A percentile compares a stretch with the other conserved stretches of the same genome.
Evolutionary conservation across 768 basidiomycete genomes (phyloP).

Genomic region (Tulasnella sp.): DNA sequence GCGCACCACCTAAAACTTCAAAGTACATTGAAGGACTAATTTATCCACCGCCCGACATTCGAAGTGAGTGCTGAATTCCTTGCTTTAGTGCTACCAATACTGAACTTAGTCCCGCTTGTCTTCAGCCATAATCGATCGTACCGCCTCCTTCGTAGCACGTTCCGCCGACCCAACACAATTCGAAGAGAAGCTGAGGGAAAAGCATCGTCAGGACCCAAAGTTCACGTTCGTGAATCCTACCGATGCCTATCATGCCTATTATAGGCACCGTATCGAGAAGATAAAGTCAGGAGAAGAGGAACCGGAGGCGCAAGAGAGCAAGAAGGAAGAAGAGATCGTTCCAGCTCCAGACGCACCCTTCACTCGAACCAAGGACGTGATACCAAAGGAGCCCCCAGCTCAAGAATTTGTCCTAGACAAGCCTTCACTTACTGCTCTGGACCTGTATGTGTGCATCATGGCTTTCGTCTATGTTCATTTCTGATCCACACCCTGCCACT

Average conservation of each 20-base stretch:
- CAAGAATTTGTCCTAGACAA: conserved; percentile 84
- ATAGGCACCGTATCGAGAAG: conserved; percentile 87
- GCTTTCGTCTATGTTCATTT: not conserved
- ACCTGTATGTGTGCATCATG: conserved; percentile 68
- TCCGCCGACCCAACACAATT: conserved; percentile 93
- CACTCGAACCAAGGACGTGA: conserved; percentile 44
- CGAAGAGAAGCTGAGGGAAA: conserved; percentile 96
- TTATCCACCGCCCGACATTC: conserved; percentile 37
- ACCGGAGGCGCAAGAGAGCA: conserved; percentile 59
- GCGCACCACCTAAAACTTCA: conserved; percentile 27
- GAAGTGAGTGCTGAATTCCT: conserved; percentile 30
- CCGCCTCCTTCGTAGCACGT: conserved; percentile 86
- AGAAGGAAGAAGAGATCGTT: conserved; percentile 51
- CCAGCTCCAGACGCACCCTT: conserved; percentile 38
- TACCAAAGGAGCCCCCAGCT: conserved; percentile 61
- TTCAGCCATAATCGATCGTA: conserved; percentile 91
- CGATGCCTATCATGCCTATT: conserved; percentile 99
- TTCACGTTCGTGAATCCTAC: conserved; percentile 97
- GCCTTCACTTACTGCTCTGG: conserved; percentile 84
- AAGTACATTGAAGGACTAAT: conserved; percentile 36
- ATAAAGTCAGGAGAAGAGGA: conserved; percentile 72
- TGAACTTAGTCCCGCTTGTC: not conserved
- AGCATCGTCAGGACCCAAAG: conserved; percentile 94
- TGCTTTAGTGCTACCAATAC: not conserved
- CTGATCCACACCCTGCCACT: conserved; percentile 30